A percentile compares a stretch with the other conserved stretches of the same genome.
Evolutionary conservation across 2,329 filamentous ascomycete species (phyloP).

Genomic region (Trichoderma sp.): DNA sequence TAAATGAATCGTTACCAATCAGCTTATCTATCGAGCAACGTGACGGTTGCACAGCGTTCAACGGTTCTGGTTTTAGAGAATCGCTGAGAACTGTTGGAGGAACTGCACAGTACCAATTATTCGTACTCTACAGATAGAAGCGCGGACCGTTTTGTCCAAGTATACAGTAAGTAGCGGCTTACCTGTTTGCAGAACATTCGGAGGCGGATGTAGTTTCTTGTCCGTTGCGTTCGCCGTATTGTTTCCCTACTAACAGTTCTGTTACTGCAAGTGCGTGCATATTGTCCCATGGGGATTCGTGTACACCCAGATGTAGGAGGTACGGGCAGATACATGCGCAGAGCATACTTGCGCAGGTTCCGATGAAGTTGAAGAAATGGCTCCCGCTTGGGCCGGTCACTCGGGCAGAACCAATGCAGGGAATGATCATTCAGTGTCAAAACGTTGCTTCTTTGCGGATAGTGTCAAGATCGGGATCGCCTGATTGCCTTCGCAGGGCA

Average conservation of each 20-base stretch:
- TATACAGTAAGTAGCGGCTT: neutral
- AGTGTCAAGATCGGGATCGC: constrained; percentile 6
- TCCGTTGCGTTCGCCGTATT: neutral
- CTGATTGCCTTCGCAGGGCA: constrained; percentile 10
- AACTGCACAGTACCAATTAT: neutral
- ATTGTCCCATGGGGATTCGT: neutral
- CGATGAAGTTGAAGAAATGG: neutral
- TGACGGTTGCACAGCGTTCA: constrained; percentile 14
- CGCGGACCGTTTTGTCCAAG: neutral
- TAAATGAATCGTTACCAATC: constrained; percentile 12
- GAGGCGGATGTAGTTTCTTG: neutral
- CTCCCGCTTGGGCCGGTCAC: constrained; percentile 1
- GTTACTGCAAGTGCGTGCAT: neutral
- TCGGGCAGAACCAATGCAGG: neutral
- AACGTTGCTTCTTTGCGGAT: neutral
- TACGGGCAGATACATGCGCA: neutral
- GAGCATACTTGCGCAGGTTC: neutral
- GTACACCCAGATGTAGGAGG: neutral
- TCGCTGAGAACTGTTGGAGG: neutral
- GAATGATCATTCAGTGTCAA: neutral
- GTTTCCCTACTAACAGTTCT: neutral
- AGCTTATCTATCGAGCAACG: constrained; percentile 14
- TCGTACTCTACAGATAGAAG: neutral
- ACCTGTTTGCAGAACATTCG: neutral
- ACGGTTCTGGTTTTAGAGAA: neutral